Evolutionary conservation across 2,329 filamentous ascomycete species (phyloP).

Genomic region (Sporothrix dimorphospora): DNA sequence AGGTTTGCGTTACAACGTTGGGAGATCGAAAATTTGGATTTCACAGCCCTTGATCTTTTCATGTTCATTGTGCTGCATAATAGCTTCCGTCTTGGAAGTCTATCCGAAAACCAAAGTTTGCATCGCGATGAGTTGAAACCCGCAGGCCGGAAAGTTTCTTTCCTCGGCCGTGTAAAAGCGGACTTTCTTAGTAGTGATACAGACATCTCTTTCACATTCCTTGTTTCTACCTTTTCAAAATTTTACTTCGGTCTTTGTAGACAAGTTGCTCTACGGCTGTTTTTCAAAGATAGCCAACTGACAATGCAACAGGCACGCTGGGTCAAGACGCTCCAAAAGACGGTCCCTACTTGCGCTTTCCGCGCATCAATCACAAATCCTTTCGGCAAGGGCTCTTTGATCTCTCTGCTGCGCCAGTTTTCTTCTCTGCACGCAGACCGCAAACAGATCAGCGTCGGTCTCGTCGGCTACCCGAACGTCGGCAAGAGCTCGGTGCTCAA

Average conservation of each 20-base stretch:
- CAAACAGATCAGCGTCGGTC: conserved; percentile 85
- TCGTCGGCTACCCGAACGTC: conserved; percentile 84
- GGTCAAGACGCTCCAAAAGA: conserved; percentile 86
- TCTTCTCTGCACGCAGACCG: conserved; percentile 62
- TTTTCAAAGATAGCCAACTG: conserved; percentile 18
- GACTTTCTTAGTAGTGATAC: conserved; percentile 98
- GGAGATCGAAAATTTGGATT: conserved; percentile 78
- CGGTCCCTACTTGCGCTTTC: conserved; percentile 92
- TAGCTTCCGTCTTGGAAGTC: conserved; percentile 85
- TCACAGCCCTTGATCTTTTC: conserved; percentile 67
- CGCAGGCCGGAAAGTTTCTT: conserved; percentile 58
- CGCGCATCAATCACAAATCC: conserved; percentile 93
- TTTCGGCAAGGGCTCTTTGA: conserved; percentile 94
- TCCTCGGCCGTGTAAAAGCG: conserved; percentile 65
- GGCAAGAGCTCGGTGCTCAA: conserved; percentile 98
- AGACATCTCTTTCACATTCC: conserved; percentile 57
- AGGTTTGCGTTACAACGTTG: conserved; percentile 98
- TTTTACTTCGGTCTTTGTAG: conserved; percentile 24
- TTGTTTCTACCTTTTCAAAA: conserved; percentile 33
- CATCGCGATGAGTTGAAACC: conserved; percentile 97
- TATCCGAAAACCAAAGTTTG: conserved; percentile 75
- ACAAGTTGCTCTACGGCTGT: conserved; percentile 1
- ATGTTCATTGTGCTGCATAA: conserved; percentile 69
- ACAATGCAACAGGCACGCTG: conserved; percentile 73
- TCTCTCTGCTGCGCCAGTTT: conserved; percentile 90